phyloP scores from a whole-genome alignment of 257 asterid genomes.

The Linaria vulgaris region DNA sequence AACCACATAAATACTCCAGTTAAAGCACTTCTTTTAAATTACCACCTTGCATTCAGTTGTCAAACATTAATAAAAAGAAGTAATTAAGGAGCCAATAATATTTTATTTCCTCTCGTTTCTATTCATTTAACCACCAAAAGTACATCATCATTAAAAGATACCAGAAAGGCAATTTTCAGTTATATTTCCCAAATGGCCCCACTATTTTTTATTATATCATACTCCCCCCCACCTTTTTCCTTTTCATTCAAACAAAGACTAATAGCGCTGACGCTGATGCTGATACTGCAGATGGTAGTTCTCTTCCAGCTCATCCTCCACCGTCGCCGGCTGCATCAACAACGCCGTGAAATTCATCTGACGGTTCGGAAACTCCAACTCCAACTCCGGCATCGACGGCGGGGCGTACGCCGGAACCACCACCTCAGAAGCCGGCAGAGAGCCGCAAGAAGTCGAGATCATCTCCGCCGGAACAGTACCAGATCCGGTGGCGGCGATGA shows the following conservation, averaged over 20 bases:
- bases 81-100: conserved; percentile 9
- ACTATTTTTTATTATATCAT: neutral
- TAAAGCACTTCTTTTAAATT: neutral
- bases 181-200: conserved; percentile 9
- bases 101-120: conserved; percentile 17
- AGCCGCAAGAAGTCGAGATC: conserved; percentile 31
- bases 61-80: neutral
- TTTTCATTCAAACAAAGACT: neutral
- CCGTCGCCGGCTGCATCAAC: conserved; percentile 55
- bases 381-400: conserved; percentile 33
- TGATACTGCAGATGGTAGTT: neutral
- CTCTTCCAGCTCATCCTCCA: conserved; percentile 38
- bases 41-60: no score
- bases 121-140: conserved; percentile 12
- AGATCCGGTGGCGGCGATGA: conserved; percentile 65
- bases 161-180: neutral
- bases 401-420: conserved; percentile 9
- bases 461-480: conserved; percentile 57
- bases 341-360: conserved; percentile 70
- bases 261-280: neutral
- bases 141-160: conserved; percentile 2
- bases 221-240: neutral
- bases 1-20: neutral
- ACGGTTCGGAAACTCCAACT: conserved; percentile 36
- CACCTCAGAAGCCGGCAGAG: conserved; percentile 25